A percentile compares a stretch with the other conserved stretches of the same genome.
phyloP scores from a whole-genome alignment of 2,329 filamentous ascomycete genomes.

The Penicillium thymicola region DNA sequence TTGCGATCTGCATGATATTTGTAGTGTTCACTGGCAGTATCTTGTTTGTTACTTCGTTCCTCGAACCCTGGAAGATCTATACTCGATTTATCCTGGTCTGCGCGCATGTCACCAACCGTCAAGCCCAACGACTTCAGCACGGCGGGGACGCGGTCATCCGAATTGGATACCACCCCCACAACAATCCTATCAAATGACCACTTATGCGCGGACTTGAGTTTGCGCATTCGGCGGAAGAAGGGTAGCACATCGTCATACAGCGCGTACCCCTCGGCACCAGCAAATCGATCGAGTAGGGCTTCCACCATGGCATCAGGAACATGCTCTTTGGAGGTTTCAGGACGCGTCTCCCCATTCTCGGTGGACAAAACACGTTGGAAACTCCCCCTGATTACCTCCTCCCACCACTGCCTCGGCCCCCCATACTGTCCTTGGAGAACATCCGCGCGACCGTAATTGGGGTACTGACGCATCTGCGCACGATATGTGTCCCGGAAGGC shows the following conservation, averaged over 20 bases:
- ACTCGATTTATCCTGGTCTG: slow-evolving; percentile 30
- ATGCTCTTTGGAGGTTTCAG: background rate
- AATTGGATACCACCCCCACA: slow-evolving; percentile 46
- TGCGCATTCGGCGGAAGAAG: slow-evolving; percentile 36
- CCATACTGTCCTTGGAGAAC: slow-evolving; percentile 35
- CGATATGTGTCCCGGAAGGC: slow-evolving; percentile 40
- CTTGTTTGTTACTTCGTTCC: background rate
- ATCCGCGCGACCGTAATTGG: slow-evolving; percentile 45
- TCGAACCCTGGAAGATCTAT: slow-evolving; percentile 28
- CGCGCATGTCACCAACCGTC: slow-evolving; percentile 34
- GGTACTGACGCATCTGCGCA: slow-evolving; percentile 29
- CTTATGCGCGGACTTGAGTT: slow-evolving; percentile 6
- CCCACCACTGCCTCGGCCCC: slow-evolving; percentile 46
- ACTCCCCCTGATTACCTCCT: slow-evolving; percentile 39
- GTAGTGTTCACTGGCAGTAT: background rate
- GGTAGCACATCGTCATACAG: slow-evolving; percentile 40
- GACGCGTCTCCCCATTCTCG: background rate
- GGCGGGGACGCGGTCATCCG: slow-evolving; percentile 43
- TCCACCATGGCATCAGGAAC: slow-evolving; percentile 36
- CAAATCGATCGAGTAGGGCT: slow-evolving; percentile 39
- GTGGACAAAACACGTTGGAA: slow-evolving; percentile 29
- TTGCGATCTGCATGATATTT: background rate
- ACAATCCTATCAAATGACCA: slow-evolving; percentile 35
- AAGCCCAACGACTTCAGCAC: slow-evolving; percentile 42
- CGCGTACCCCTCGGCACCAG: slow-evolving; percentile 39